Evolutionary conservation across 2,329 filamentous ascomycete genomes (phyloP), one percentile per base, ranked within the genome.

Genomic region (Rutstroemia sydowiana): DNA sequence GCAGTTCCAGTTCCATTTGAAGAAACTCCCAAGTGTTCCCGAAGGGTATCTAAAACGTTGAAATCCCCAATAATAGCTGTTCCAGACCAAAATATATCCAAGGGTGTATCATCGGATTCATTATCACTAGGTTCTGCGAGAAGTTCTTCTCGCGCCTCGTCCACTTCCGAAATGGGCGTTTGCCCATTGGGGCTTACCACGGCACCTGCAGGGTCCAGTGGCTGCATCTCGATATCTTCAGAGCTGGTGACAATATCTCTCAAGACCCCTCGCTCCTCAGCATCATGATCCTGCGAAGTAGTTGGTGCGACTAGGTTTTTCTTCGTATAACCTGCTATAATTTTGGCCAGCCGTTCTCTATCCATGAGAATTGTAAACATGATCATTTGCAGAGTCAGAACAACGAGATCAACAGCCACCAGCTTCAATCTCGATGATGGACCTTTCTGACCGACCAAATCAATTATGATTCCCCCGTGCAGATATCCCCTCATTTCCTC

Each of bases 371-470:
- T 75, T 3, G 80, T 73, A 52, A 86, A 66, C 81, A 85, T 84
- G 40, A 84, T 65, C 56, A 78, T 79, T 64, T 87, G 83, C 13
- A 84, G 60, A 1, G 65, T 68, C 36, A 85, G 61, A 7, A 86
- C 72, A 28, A 79, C 60, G 6, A 77, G 21, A 63, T 87, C 83
- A 40, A 80, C 66, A 2, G 77, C 60, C 5, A 85, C 57, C 42
- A 84, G 73, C 46, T 76, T 74, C 14, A 78, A 60, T 56, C 74
- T 74, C 21, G 78, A 82, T 1, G 75, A 73, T 1, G 82, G 78
- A 3, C 81, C 78, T 58, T 76, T 77, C 65, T 87, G 82, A 13
- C 83, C 83, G 58, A 87, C 73, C 58, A 87, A 82, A 62, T 87
- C 83, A 59, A 85, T 76, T 21, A 86, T 72, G 46, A 85, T 71